A percentile compares a stretch with the other conserved stretches of the same genome.
Conservation (phyloP, 2,329 filamentous ascomycete genomes). For the Fusarium palustre region DNA sequence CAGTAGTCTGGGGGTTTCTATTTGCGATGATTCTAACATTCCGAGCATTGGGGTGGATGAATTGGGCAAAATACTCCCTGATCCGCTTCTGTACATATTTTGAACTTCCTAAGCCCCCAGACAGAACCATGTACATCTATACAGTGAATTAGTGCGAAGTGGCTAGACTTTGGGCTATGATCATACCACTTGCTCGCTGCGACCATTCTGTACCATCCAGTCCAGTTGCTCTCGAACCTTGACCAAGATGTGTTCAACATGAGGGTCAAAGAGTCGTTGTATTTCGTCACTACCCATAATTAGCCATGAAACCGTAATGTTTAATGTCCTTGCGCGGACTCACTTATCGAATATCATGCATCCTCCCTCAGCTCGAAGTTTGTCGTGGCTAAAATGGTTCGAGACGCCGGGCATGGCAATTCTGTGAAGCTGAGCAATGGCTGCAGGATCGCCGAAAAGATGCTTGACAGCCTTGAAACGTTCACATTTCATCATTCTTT, state of each 20-base stretch:
- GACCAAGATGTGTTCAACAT: background rate
- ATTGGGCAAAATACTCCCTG: background rate
- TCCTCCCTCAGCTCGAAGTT: background rate
- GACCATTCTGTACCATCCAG: background rate
- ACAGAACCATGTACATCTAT: background rate
- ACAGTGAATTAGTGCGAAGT: background rate
- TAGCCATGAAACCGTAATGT: no score
- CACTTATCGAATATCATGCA: background rate
- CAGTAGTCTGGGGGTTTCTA: background rate
- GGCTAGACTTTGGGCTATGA: no score
- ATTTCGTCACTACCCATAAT: background rate
- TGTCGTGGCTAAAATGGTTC: background rate
- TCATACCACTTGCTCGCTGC: background rate
- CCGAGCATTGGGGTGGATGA: background rate
- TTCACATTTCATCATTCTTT: background rate
- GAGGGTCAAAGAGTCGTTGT: background rate
- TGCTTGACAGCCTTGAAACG: background rate
- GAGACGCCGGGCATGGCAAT: background rate
- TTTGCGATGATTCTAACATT: background rate
- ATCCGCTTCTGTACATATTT: background rate
- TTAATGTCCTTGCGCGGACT: rapidly evolving
- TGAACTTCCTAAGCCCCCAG: background rate
- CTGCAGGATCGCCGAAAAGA: background rate
- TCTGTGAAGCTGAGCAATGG: background rate
- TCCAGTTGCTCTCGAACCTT: background rate